Conservation (phyloP, 1,284 basidiomycete species). For the Puccinia polysora region DNA sequence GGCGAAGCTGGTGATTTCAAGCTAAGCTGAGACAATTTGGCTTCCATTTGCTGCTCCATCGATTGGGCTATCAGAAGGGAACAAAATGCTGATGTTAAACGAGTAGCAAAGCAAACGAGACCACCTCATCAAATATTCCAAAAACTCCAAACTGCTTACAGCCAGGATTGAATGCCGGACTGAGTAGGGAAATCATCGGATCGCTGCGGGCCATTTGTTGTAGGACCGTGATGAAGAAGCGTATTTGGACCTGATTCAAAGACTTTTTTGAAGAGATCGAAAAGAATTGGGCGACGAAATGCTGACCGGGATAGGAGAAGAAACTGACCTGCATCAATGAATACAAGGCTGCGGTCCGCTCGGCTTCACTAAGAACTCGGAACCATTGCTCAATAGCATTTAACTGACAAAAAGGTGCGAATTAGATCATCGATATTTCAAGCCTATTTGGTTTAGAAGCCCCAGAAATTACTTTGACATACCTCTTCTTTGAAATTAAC, state of each 20-base stretch:
- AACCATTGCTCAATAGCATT: constrained; percentile 99
- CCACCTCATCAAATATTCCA: not conserved
- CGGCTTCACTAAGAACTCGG: constrained; percentile 96
- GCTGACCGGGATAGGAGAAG: too few species aligned
- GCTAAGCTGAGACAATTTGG: constrained; percentile 66
- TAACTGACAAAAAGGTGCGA: constrained; percentile 54
- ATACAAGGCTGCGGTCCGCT: constrained; percentile 98
- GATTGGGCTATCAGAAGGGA: constrained; percentile 58
- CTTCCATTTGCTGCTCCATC: constrained; percentile 96
- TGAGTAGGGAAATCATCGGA: constrained; percentile 90
- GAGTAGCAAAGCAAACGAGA: not conserved
- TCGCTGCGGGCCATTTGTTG: constrained; percentile 98
- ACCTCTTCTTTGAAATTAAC: constrained; percentile 96
- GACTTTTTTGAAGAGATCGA: constrained; percentile 55
- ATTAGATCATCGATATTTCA: not conserved
- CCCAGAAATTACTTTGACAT: not conserved
- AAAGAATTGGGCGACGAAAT: not conserved
- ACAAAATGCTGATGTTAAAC: too few species aligned
- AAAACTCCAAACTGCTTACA: constrained; percentile 57
- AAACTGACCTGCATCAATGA: constrained; percentile 75
- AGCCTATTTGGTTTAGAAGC: not conserved
- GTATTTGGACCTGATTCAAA: constrained; percentile 96
- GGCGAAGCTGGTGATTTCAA: constrained; percentile 71
- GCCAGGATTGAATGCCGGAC: constrained; percentile 62
- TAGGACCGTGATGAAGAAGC: constrained; percentile 97